A percentile compares a stretch with the other conserved stretches of the same genome.
phyloP scores from a whole-genome alignment of 169 alveolate species.

The Eimeria brunetti region DNA sequence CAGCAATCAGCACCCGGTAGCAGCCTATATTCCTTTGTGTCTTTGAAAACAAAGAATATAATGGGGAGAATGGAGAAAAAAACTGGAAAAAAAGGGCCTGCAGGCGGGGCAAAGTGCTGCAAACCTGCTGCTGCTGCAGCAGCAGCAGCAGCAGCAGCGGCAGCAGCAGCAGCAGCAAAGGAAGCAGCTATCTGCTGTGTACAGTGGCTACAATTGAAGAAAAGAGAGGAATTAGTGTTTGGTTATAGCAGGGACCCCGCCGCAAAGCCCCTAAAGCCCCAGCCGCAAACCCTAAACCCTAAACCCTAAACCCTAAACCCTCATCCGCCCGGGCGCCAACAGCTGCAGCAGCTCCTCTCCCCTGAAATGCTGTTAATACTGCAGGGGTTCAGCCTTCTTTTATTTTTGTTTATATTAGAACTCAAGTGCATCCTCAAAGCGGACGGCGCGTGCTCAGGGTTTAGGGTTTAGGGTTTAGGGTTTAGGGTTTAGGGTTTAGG shows the following conservation, averaged over 20 bases:
- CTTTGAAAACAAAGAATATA: not conserved
- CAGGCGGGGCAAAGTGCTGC: not conserved
- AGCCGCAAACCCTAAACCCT: not conserved
- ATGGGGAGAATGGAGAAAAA: not conserved
- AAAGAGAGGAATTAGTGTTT: not conserved
- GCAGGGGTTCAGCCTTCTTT: not conserved
- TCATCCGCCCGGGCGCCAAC: not conserved
- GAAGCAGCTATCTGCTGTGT: not conserved
- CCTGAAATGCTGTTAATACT: not conserved
- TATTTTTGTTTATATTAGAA: not conserved
- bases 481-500: not conserved
- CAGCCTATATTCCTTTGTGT: not conserved
- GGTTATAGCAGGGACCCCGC: not conserved
- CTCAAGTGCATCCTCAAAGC: not conserved
- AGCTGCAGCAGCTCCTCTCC: not conserved
- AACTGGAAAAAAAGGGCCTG: too few species aligned
- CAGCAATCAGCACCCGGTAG: not conserved
- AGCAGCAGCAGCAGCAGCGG: not conserved
- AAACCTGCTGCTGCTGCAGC: not conserved
- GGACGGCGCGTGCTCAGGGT: not conserved
- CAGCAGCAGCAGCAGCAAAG: not conserved
- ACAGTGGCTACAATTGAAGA: not conserved
- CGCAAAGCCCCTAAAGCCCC: not conserved
- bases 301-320: not conserved
- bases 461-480: constrained; percentile 36